A percentile compares a stretch with the other conserved stretches of the same genome.
phyloP scores from a whole-genome alignment of 257 asterid genomes.

The Solanum medicagineum region DNA sequence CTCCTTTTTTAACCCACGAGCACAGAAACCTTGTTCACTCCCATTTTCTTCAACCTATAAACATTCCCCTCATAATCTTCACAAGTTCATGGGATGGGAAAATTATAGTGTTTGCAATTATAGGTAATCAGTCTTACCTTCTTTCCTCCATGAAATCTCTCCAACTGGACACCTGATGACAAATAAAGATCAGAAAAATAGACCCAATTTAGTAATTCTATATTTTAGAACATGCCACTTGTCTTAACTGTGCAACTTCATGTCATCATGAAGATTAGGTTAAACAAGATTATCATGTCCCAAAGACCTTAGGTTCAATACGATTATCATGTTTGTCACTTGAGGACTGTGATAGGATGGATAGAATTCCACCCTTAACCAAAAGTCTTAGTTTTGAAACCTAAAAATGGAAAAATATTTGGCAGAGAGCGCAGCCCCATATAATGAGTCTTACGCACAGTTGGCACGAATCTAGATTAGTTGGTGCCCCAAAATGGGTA shows the following conservation, averaged over 20 bases:
- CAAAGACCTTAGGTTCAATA: background rate
- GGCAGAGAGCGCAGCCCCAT: background rate
- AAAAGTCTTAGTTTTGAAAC: background rate
- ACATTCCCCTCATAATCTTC: background rate
- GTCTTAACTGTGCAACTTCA: background rate
- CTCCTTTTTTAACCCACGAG: slow-evolving; percentile 80
- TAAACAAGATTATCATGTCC: background rate
- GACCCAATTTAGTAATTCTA: background rate
- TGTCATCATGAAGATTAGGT: background rate
- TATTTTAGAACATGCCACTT: background rate
- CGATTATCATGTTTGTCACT: background rate
- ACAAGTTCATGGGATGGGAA: too few species aligned
- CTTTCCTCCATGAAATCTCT: slow-evolving; percentile 97
- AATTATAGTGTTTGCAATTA: background rate
- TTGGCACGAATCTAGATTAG: background rate
- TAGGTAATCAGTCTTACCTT: slow-evolving; percentile 35
- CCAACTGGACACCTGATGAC: slow-evolving; percentile 90
- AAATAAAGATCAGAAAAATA: background rate
- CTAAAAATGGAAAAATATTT: background rate
- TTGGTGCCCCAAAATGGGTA: background rate
- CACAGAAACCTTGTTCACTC: background rate
- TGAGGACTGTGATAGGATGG: background rate
- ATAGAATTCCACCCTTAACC: background rate
- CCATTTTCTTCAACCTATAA: background rate
- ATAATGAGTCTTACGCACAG: background rate